Conservation (phyloP, 202 grass and related monocot species). For the Bolboschoenoplectus hybrid region DNA sequence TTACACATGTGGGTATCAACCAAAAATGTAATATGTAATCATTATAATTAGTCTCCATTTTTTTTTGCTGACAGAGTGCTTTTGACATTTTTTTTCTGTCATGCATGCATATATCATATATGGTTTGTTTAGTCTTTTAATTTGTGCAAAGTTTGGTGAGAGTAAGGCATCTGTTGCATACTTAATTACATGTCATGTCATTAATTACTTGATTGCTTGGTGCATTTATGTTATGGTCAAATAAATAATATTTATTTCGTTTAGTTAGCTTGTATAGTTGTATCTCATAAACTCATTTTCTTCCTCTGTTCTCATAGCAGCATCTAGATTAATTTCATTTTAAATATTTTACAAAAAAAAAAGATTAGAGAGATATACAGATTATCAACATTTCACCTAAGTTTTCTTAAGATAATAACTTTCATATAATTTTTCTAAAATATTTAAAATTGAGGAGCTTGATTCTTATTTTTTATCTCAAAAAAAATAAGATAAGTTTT, state of each 20-base stretch:
- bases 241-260: not conserved
- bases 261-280: not conserved
- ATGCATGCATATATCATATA: not conserved
- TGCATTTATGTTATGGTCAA: not conserved
- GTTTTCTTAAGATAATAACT: not conserved
- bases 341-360: not conserved
- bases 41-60: not conserved
- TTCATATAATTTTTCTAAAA: too few relatives aligned
- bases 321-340: not conserved
- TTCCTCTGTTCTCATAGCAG: not conserved
- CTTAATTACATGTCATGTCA: too few relatives aligned
- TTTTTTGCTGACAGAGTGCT: not conserved
- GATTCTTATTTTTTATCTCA: too few relatives aligned
- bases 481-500: too few relatives aligned
- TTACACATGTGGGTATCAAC: not conserved
- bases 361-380: not conserved
- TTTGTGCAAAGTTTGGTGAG: slow-evolving; percentile 9
- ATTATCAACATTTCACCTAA: slow-evolving; percentile 1
- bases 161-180: not conserved
- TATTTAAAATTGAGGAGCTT: too few relatives aligned
- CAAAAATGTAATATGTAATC: not conserved
- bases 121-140: not conserved
- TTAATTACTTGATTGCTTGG: not conserved
- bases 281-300: not conserved
- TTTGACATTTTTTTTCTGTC: slow-evolving; percentile 18